Base-by-base conservation (phyloP, 1,284 basidiomycete genomes). In the Cutaneotrichosporon dermatis region DNA sequence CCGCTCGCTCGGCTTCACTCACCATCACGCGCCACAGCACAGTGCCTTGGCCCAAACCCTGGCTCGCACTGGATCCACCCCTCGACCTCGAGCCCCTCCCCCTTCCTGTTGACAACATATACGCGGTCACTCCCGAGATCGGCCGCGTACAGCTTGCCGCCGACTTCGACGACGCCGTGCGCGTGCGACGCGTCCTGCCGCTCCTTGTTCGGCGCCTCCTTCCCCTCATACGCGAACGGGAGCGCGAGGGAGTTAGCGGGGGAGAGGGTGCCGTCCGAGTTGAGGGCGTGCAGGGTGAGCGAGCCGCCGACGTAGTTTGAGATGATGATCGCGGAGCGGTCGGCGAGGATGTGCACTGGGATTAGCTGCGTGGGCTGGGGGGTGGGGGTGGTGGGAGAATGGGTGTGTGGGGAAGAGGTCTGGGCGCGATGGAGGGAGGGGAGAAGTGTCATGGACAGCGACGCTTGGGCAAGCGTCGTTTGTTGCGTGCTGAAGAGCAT, bases 91-190 rank as follows among this genome's bases (percentile, higher is more conserved):
- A 76, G 46, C n/a, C 63, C 68, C 49, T 56, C 60, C 16, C 65
- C 66, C 3, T 67, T 70, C 16, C 67, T 58, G n/a, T 66, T 42
- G 52, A 66, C 55, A 10, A 75, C 59, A 70, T 73, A 79, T 13
- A 79, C 68, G 12, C 72, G 48, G 60, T 79, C 77, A 42, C 66
- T 69, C 16, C 77, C 77, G 6, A 79, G 68, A 67, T 79, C 77
- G 11, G 68, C 65, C 12, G 72, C 66, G 63, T 74, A 76, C 35
- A 77, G 48, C 15, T 57, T 49, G 2, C 75, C 74, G 35, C 66
- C 51, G 3, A 63, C 58, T 3, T 69, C 75, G 55, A 74, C 74
- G 52, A 76, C 57, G n/a, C 71, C 68, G 53, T 77, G 75, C 10
- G 73, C 68, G 57, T 77, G 77, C 10, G 70, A 50, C 3, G 66